phyloP scores from a whole-genome alignment of 768 basidiomycete species.

The Trametopsis cervina region DNA sequence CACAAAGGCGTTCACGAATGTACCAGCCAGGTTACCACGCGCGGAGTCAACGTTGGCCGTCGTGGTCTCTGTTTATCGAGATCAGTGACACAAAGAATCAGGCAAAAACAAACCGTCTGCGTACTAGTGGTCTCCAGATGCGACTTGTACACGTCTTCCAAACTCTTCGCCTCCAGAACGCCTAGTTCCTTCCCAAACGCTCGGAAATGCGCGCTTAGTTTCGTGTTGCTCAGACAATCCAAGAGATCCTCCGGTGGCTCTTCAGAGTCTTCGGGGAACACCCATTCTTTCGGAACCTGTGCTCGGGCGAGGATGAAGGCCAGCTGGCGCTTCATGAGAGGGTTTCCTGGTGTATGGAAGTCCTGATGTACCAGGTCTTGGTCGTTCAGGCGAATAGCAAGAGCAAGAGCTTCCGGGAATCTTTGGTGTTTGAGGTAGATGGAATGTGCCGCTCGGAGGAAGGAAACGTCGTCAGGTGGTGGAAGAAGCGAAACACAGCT shows the following conservation, averaged over 20 bases:
- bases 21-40: slow-evolving; percentile 88
- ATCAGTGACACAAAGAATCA: not conserved
- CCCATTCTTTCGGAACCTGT: slow-evolving; percentile 86
- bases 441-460: slow-evolving; percentile 80
- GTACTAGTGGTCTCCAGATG: slow-evolving; percentile 87
- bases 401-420: slow-evolving; percentile 84
- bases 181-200: slow-evolving; percentile 93
- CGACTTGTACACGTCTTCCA: slow-evolving; percentile 97
- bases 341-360: slow-evolving; percentile 85
- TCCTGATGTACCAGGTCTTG: slow-evolving; percentile 75
- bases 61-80: slow-evolving; percentile 42
- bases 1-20: slow-evolving; percentile 98
- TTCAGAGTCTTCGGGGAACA: slow-evolving; percentile 50
- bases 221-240: slow-evolving; percentile 81
- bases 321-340: slow-evolving; percentile 94
- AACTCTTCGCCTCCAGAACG: slow-evolving; percentile 79
- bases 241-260: slow-evolving; percentile 72
- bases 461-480: slow-evolving; percentile 86
- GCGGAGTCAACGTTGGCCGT: slow-evolving; percentile 87
- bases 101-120: slow-evolving; percentile 12
- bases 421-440: slow-evolving; percentile 85
- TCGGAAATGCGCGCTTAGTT: slow-evolving; percentile 78
- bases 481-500: slow-evolving; percentile 87
- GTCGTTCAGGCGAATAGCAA: slow-evolving; percentile 83
- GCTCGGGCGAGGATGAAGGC: slow-evolving; percentile 91